Evolutionary conservation across 306 rosid genomes (phyloP), one percentile per base, ranked within the genome.

Genomic region (Prunus davidiana): DNA sequence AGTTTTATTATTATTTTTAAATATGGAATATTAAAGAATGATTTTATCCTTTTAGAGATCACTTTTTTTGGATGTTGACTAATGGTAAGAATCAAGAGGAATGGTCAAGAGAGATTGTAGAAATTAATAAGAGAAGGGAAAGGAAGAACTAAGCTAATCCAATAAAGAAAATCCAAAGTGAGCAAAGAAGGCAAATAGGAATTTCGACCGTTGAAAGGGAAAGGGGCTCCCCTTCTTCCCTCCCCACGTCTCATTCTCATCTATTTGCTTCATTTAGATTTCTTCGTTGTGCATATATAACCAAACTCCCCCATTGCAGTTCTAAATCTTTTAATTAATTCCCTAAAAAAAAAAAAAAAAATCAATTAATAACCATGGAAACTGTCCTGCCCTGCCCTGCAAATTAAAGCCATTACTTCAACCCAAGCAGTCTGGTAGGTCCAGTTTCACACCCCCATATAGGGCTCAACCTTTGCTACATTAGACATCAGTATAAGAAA

Each of bases 191-290:
- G 57, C 50, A 71, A 67, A 60, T 38, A 58, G 57, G 3, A 60
- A 65, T 54, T 28, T 43, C 6, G 25, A 57, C 68, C 79, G n/a
- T 34, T 52, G 20, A 74, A 38, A 60, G 75, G 69, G 74, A 45
- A 57, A 62, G 56, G 45, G 83, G 82, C 68, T 76, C 77, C 73
- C 80, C 84, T 55, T 41, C 32, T 79, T 79, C 63, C 72, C 82
- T 79, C 88, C 47, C 72, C 28, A 47, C 81, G 24, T 75, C 76
- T 62, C 84, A 66, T 82, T 85, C 24, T 43, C 25, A 58, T 74
- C 15, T 77, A 27, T 56, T 78, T 43, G 62, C 77, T 41, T 41
- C 65, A 14, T 72, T 64, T 76, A 61, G 73, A 52, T 16, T 5
- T 41, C 15, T 56, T 32, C 8, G 6, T 22, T 51, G 18, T 54